Conservation (phyloP, 805 yeast species). For the Candida manassasensis region DNA sequence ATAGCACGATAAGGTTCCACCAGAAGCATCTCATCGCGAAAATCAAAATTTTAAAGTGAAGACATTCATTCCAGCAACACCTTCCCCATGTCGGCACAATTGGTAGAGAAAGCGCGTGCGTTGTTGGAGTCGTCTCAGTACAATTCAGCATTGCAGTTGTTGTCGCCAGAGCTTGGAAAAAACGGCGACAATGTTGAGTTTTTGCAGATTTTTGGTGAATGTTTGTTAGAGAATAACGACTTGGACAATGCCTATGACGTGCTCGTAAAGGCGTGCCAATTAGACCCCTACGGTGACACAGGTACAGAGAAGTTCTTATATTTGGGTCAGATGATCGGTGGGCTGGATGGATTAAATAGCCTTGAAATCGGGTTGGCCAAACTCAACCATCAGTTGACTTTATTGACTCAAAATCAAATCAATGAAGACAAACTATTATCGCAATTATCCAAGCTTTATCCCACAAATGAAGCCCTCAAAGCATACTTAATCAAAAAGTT, state of each 20-base stretch:
- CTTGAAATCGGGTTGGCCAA: slow-evolving; percentile 60
- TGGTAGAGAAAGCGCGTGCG: slow-evolving; percentile 35
- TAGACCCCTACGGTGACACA: slow-evolving; percentile 60
- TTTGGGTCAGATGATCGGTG: slow-evolving; percentile 89
- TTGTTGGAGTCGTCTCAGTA: slow-evolving; percentile 46
- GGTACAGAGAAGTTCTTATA: slow-evolving; percentile 85
- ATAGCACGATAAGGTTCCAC: neutral
- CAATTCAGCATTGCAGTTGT: slow-evolving; percentile 46
- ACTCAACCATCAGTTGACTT: slow-evolving; percentile 33
- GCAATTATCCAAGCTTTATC: slow-evolving; percentile 21
- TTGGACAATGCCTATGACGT: slow-evolving; percentile 72
- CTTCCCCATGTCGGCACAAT: neutral
- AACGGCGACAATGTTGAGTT: slow-evolving; percentile 39
- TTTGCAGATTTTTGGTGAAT: slow-evolving; percentile 66
- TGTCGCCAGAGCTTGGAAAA: slow-evolving; percentile 33
- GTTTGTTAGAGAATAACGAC: slow-evolving; percentile 72
- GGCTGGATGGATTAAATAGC: slow-evolving; percentile 60
- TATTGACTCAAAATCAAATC: slow-evolving; percentile 23
- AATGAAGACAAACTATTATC: slow-evolving; percentile 20
- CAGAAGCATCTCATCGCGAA: neutral
- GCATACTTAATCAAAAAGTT: slow-evolving; percentile 50
- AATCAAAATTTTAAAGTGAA: neutral
- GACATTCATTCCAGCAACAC: neutral
- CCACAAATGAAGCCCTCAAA: slow-evolving; percentile 18
- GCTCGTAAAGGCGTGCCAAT: slow-evolving; percentile 53